Evolutionary conservation across 352 stramenopile genomes (phyloP), one percentile per base, ranked within the genome.

Genomic region (Phytopythium aichiense): DNA sequence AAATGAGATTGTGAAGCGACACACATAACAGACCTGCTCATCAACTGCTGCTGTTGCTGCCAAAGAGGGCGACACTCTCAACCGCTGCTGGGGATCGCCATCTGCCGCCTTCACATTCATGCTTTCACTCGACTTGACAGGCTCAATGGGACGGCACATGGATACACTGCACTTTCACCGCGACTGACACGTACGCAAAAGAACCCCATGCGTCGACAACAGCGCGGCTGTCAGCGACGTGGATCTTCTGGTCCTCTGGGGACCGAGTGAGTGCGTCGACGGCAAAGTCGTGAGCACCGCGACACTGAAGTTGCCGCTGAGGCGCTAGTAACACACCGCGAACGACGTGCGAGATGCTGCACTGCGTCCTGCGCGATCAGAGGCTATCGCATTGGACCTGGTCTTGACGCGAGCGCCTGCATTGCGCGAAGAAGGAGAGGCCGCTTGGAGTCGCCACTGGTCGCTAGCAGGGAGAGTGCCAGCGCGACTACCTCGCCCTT

Each of bases 231-330:
- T 23, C 52, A 22, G 54, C 25, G 12, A 30, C n/a, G 22, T 57
- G 51, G 13, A 74, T 40, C 20, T 20, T 28, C 1, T 35, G 18
- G 53, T 69, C 60, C 4, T 45, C 33, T 31, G 50, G 56, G 35
- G 60, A 62, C 6, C 38, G 16, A 13, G 40, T 7, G 31, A 69
- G 31, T 7, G 58, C 30, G 23, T 64, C 61, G 6, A 67, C 5
- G 2, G 66, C 42, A 7, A 67, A 50, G 2, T 9, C 23, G 53
- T 65, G 58, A 2, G 71, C 23, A 6, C 61, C 65, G 11, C 56
- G 54, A 37, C 65, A 61, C n/a, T 56, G 46, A 2, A 72, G 60
- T 18, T 63, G 65, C 22, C 54, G 9, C 50, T 37, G n/a, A 66
- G 38, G 31, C 31, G 37, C 13, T 70, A 30, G n/a, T n/a, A n/a